Conservation (phyloP, 305 asterid genomes). For the Solanum aculeatissimum region DNA sequence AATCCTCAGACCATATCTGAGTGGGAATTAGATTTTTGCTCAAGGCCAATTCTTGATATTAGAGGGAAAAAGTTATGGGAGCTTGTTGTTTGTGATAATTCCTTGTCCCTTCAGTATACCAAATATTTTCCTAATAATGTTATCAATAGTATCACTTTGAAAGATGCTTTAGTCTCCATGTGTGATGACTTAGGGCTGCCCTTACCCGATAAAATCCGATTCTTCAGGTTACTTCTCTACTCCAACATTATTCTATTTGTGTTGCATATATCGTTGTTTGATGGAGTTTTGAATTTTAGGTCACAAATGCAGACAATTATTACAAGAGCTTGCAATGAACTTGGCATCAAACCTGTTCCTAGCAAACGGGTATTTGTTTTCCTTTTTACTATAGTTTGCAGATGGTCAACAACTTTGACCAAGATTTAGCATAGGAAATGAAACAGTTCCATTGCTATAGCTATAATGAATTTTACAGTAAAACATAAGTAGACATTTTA, state of each 20-base stretch:
- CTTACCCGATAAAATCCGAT: slow-evolving; percentile 69
- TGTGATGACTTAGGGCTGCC: slow-evolving; percentile 75
- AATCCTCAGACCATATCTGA: slow-evolving; percentile 62
- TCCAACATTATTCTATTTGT: neutral
- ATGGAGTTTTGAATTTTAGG: slow-evolving; percentile 28
- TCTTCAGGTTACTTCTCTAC: slow-evolving; percentile 49
- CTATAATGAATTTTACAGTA: neutral
- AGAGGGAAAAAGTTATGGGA: slow-evolving; percentile 98
- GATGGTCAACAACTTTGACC: neutral
- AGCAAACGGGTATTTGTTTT: slow-evolving; percentile 69
- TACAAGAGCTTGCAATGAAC: slow-evolving; percentile 80
- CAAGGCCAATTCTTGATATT: slow-evolving; percentile 92
- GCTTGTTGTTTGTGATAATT: slow-evolving; percentile 80
- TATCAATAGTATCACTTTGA: slow-evolving; percentile 84
- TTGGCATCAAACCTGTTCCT: slow-evolving; percentile 68
- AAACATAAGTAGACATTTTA: neutral
- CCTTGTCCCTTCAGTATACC: slow-evolving; percentile 85
- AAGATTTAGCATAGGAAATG: neutral
- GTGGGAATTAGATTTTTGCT: slow-evolving; percentile 96
- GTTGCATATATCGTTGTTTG: neutral
- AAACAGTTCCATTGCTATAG: neutral
- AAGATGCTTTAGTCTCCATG: slow-evolving; percentile 60
- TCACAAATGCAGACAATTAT: slow-evolving; percentile 99
- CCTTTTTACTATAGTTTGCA: neutral
- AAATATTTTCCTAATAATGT: slow-evolving; percentile 89